Base-by-base conservation (phyloP, 768 basidiomycete species). In the Dendrothele bispora region DNA sequence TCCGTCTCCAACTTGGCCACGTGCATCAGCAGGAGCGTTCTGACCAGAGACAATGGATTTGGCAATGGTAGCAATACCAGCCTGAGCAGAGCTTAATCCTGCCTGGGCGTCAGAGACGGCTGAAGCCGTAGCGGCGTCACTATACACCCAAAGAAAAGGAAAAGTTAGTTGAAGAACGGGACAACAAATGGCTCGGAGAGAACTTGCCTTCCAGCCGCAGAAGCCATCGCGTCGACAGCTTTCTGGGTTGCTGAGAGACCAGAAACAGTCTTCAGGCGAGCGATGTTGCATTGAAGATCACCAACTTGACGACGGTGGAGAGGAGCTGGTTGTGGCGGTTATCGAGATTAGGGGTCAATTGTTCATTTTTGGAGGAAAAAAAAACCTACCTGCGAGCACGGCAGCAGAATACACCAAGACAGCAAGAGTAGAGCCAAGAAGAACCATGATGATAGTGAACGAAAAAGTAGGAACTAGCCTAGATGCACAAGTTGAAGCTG, bases 291-390 rank as follows among this genome's bases (percentile, higher is more conserved):
- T 29, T 57, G 46, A 10, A 69, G 37, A 55, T 61, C 51, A 25
- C 67, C 67, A 21, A 66, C 42, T 52, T 65, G 63, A 36, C 67
- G n/a, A n/a, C n/a, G n/a, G n/a, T n/a, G n/a, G n/a, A n/a, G n/a
- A n/a, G n/a, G n/a, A n/a, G n/a, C n/a, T n/a, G n/a, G n/a, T n/a
- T n/a, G n/a, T n/a, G n/a, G n/a, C n/a, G n/a, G n/a, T n/a, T n/a
- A n/a, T n/a, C n/a, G n/a, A n/a, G n/a, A n/a, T n/a, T n/a, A n/a
- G n/a, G n/a, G n/a, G n/a, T n/a, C n/a, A n/a, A n/a, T n/a, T n/a
- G n/a, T n/a, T n/a, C n/a, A n/a, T n/a, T n/a, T n/a, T n/a, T n/a
- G n/a, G n/a, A n/a, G n/a, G n/a, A n/a, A n/a, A n/a, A n/a, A n/a
- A n/a, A n/a, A n/a, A n/a, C n/a, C n/a, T n/a, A n/a, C n/a, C n/a